Evolutionary conservation across 1,284 basidiomycete genomes (phyloP), one percentile per base, ranked within the genome.

Genomic region (Puccinia horiana): DNA sequence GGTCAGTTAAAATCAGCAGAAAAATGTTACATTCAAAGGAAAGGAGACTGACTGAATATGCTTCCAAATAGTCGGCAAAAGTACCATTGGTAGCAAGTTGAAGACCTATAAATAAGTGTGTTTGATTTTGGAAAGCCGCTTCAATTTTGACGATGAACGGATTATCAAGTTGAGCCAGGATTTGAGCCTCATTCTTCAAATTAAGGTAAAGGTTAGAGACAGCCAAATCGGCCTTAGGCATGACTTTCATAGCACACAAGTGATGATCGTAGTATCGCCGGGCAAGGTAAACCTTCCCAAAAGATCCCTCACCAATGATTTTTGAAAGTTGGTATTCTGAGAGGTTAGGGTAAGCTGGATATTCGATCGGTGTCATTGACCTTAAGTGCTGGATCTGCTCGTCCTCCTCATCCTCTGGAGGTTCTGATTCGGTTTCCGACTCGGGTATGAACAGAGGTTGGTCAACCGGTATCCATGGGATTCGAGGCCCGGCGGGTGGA

Each of bases 231-330:
- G 16, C 23, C 56, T 76, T 76, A n/a, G 32, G 8, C 52, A 76
- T 61, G 18, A 76, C 54, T 47, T 76, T 76, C 40, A 76, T 63
- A 12, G 74, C 74, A 20, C 56, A 76, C 14, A 32, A 4, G 40
- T 76, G 54, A 3, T n/a, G 1, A 26, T 76, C 40, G 18, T n/a
- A 14, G n/a, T 37, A 35, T 44, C n/a, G 61, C 11, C 29, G 20
- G 8, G 74, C 74, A 0, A 65, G n/a, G 26, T 47, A 76, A 26
- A 76, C 74, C 4, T 63, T 37, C 1, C 74, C 74, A 44, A 40
- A 76, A 16, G 56, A 47, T n/a, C 74, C 74, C 23, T 44, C 1
- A 1, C 74, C 74, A n/a, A 76, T 23, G 26, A 47, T 9, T 32
- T 20, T 63, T 1, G 61, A 56, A 8, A 76, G 32, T 3, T 61